phyloP scores from a whole-genome alignment of 805 yeast species.

The Candida arabinofermentans region DNA sequence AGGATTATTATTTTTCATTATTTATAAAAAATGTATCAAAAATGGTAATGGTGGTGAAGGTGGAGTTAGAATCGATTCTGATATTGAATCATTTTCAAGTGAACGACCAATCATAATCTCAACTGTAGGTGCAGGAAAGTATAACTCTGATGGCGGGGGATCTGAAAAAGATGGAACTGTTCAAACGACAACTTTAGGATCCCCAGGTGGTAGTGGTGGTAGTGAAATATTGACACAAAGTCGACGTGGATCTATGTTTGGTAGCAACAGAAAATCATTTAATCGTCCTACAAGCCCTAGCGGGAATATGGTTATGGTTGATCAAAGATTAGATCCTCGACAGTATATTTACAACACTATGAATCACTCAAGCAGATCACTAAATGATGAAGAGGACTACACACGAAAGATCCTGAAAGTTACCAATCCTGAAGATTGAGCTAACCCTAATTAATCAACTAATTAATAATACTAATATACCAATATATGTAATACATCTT shows the following conservation, averaged over 20 bases:
- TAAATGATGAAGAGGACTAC: slow-evolving; percentile 57
- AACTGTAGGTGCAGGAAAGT: not conserved
- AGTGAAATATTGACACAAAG: slow-evolving; percentile 1
- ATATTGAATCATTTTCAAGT: slow-evolving; percentile 15
- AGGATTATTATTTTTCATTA: slow-evolving; percentile 38
- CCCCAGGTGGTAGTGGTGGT: not conserved
- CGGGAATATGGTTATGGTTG: slow-evolving; percentile 36
- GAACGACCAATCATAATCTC: slow-evolving; percentile 18
- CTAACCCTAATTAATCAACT: no score
- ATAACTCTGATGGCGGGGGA: not conserved
- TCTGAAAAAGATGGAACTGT: not conserved
- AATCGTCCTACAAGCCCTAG: not conserved
- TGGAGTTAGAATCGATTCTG: slow-evolving; percentile 16
- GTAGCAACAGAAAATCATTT: not conserved
- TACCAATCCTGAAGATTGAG: slow-evolving; percentile 37
- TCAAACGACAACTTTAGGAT: not conserved
- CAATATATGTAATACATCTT: no score
- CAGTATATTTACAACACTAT: slow-evolving; percentile 47
- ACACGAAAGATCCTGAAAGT: slow-evolving; percentile 53
- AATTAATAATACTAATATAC: no score
- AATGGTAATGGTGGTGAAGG: not conserved
- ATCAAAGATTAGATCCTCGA: slow-evolving; percentile 58
- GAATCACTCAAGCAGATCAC: slow-evolving; percentile 39
- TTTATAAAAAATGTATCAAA: slow-evolving; percentile 12
- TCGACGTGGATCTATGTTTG: slow-evolving; percentile 2